Percentiles rank a stretch among this genome's conserved stretches.
Evolutionary conservation across 768 basidiomycete species (phyloP).

Genomic region (Mycena venus): DNA sequence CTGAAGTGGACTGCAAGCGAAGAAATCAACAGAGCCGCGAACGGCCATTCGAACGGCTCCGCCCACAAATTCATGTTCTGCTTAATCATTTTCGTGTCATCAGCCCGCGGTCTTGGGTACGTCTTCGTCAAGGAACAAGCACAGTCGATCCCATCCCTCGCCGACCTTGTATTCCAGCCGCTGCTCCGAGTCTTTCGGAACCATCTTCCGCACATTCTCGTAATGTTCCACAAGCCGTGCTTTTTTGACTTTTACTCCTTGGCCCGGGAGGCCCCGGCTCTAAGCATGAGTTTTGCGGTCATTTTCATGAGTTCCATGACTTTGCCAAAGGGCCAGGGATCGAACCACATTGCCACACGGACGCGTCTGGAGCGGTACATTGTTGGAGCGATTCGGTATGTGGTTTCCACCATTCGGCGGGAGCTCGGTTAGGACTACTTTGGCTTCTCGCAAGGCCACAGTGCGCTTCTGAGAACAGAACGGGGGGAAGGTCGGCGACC

Average conservation of each 20-base stretch:
- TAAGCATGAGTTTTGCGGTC: too few relatives aligned
- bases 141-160: not conserved
- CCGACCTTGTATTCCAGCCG: slow-evolving; percentile 2
- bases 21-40: too few relatives aligned
- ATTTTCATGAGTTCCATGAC: too few relatives aligned
- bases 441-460: too few relatives aligned
- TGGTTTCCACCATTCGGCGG: not conserved
- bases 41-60: too few relatives aligned
- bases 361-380: too few relatives aligned
- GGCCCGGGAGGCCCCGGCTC: too few relatives aligned
- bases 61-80: too few relatives aligned
- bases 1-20: too few relatives aligned
- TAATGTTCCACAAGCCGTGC: not conserved
- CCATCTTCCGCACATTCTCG: not conserved
- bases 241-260: not conserved
- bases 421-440: not conserved
- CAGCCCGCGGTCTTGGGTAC: not conserved
- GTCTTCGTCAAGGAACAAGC: not conserved
- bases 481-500: not conserved
- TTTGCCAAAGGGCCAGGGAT: too few relatives aligned
- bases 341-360: too few relatives aligned
- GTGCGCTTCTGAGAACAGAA: not conserved
- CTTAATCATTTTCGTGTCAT: not conserved
- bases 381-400: not conserved
- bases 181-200: not conserved